Evolutionary conservation across 192 early-diverging fungal species (phyloP).

Genomic region (Gryganskiella cystojenkinii): DNA sequence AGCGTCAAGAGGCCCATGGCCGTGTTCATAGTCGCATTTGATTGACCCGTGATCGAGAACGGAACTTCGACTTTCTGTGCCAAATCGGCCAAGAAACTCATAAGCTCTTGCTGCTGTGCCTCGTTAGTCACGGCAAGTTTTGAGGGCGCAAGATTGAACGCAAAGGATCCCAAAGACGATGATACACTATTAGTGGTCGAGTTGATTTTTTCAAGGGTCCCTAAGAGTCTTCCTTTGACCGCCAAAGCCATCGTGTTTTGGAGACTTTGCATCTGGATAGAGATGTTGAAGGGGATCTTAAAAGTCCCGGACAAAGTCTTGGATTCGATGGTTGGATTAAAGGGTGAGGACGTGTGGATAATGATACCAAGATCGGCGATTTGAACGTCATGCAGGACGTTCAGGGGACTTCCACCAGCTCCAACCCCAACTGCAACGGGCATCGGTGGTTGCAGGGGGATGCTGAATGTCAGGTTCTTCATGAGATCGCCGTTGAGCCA

Average conservation of each 20-base stretch:
- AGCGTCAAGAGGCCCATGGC: slow-evolving; percentile 60
- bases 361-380: slow-evolving; percentile 59
- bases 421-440: too few species aligned
- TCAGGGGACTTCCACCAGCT: too few species aligned
- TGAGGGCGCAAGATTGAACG: slow-evolving; percentile 41
- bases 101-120: slow-evolving; percentile 53
- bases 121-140: slow-evolving; percentile 50
- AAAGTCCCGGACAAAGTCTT: slow-evolving; percentile 51
- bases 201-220: background rate
- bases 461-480: slow-evolving; percentile 49
- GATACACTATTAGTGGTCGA: slow-evolving; percentile 26
- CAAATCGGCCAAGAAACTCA: slow-evolving; percentile 55
- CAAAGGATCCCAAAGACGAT: slow-evolving; percentile 51
- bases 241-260: slow-evolving; percentile 54
- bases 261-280: slow-evolving; percentile 55
- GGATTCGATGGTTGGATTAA: slow-evolving; percentile 50
- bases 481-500: slow-evolving; percentile 59
- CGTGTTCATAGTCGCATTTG: slow-evolving; percentile 54
- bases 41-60: slow-evolving; percentile 56
- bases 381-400: slow-evolving; percentile 55
- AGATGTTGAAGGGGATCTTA: slow-evolving; percentile 67
- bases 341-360: slow-evolving; percentile 48
- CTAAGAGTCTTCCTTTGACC: slow-evolving; percentile 12
- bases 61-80: slow-evolving; percentile 42
- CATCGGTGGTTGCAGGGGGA: slow-evolving; percentile 45